Percentiles rank a stretch among this genome's conserved stretches.
Evolutionary conservation across 2,329 filamentous ascomycete species (phyloP).

Genomic region (Aspergillus thermomutatus): DNA sequence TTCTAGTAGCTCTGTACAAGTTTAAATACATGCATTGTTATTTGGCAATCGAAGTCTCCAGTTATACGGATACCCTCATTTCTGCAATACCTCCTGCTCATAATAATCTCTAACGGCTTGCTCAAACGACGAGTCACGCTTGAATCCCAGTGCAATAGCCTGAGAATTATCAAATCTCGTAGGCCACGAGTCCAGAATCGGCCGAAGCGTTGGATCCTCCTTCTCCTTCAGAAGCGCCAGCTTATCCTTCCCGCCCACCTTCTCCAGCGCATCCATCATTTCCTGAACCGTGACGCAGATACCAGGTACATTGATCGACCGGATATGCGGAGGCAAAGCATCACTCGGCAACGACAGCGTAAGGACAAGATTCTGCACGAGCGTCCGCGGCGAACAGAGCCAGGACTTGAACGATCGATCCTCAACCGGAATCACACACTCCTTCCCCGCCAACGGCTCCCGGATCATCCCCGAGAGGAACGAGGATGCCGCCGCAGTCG

Average conservation of each 20-base stretch:
- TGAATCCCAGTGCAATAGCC: slow-evolving; percentile 51
- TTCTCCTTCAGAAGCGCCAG: slow-evolving; percentile 51
- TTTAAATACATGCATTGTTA: too few relatives aligned
- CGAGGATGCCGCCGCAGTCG: slow-evolving; percentile 60
- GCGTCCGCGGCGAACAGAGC: slow-evolving; percentile 52
- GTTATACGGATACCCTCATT: slow-evolving; percentile 2
- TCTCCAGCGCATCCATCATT: slow-evolving; percentile 55
- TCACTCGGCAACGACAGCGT: slow-evolving; percentile 44
- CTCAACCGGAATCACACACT: slow-evolving; percentile 53
- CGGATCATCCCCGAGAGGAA: slow-evolving; percentile 63
- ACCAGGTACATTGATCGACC: slow-evolving; percentile 58
- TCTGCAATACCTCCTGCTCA: slow-evolving; percentile 32
- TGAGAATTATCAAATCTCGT: slow-evolving; percentile 53
- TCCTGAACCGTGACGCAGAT: slow-evolving; percentile 51
- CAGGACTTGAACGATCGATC: slow-evolving; percentile 51
- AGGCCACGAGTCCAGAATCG: slow-evolving; percentile 57
- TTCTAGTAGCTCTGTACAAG: not conserved
- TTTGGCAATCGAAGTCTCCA: not conserved
- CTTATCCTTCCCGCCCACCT: slow-evolving; percentile 53
- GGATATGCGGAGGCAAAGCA: slow-evolving; percentile 41
- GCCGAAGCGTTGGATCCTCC: slow-evolving; percentile 48
- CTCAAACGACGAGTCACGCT: slow-evolving; percentile 52
- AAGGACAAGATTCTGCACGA: slow-evolving; percentile 54
- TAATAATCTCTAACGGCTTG: slow-evolving; percentile 58
- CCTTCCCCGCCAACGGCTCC: slow-evolving; percentile 57